Evolutionary conservation across 352 stramenopile species (phyloP).

Genomic region (Globisporangium carolinianum): DNA sequence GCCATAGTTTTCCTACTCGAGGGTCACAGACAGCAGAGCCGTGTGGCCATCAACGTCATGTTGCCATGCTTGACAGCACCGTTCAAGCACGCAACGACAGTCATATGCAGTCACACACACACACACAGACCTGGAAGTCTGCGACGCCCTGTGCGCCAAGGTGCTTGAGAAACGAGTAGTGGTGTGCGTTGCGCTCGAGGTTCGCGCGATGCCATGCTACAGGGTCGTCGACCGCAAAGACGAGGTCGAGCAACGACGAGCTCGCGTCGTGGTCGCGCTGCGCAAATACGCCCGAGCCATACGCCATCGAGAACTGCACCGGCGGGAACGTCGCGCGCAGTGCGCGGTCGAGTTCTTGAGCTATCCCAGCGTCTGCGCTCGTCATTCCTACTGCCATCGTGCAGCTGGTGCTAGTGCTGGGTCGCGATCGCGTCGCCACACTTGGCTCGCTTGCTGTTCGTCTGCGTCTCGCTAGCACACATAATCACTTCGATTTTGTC

Average conservation of each 20-base stretch:
- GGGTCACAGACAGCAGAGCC: too few relatives aligned
- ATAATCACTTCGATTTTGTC: not conserved
- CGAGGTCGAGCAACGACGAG: conserved; percentile 82
- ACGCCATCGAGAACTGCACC: conserved; percentile 78
- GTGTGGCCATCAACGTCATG: too few relatives aligned
- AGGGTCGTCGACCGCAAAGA: conserved; percentile 83
- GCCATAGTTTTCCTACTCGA: conserved; percentile 54
- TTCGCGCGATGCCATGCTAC: conserved; percentile 78
- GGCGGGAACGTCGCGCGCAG: conserved; percentile 61
- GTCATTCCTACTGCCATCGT: not conserved
- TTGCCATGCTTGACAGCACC: too few relatives aligned
- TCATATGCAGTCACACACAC: too few relatives aligned
- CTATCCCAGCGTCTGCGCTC: not conserved
- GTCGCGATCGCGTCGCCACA: too few relatives aligned
- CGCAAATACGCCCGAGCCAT: conserved; percentile 77
- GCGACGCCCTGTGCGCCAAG: conserved; percentile 51
- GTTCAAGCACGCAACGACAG: too few relatives aligned
- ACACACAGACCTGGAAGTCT: conserved; percentile 43
- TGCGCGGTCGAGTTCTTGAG: conserved; percentile 32
- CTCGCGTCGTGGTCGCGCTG: conserved; percentile 73
- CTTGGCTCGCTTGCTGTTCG: too few relatives aligned
- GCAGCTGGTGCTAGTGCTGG: too few relatives aligned
- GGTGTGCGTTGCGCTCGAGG: conserved; percentile 55
- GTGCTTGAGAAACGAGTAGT: conserved; percentile 80
- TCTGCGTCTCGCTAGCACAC: not conserved